A percentile compares a stretch with the other conserved stretches of the same genome.
These are phyloP conservation scores for Tolypocladium sp. DNA, from an alignment of 2,329 filamentous ascomycete genomes.

Conservation along the genomic window DNA sequence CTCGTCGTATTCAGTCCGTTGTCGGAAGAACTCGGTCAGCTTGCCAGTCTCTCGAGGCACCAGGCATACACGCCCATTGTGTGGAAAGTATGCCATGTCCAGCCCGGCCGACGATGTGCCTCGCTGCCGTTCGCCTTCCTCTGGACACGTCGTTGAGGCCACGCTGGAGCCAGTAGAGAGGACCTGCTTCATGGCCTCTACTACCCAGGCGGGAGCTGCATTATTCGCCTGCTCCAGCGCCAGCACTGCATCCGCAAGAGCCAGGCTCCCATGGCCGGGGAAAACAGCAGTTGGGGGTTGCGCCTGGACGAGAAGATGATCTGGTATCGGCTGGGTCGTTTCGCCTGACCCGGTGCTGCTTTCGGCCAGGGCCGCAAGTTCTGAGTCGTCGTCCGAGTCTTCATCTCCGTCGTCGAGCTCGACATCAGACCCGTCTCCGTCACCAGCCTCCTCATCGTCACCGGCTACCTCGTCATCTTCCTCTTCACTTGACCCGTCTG, in stretches of 20 bases:
- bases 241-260: not conserved
- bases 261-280: not conserved
- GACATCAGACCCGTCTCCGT: constrained; percentile 10
- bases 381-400: not conserved
- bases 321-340: not conserved
- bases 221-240: not conserved
- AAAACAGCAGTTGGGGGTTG: not conserved
- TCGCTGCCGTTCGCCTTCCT: constrained; percentile 1
- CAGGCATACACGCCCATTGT: constrained; percentile 14
- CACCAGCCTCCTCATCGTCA: constrained; percentile 7
- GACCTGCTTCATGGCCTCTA: not conserved
- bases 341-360: not conserved
- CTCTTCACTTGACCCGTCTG: not conserved
- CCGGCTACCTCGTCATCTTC: constrained; percentile 10
- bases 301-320: not conserved
- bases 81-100: constrained; percentile 27
- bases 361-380: not conserved
- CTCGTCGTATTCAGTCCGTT: constrained; percentile 7
- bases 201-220: not conserved
- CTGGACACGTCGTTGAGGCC: not conserved
- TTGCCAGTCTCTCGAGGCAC: constrained; percentile 6
- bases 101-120: constrained; percentile 1
- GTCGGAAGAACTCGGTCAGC: constrained; percentile 13
- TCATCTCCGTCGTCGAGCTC: not conserved
- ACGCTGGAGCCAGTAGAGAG: not conserved